A percentile compares a stretch with the other conserved stretches of the same genome.
Evolutionary conservation across 306 rosid species (phyloP).

Genomic region (Comarum palustre): DNA sequence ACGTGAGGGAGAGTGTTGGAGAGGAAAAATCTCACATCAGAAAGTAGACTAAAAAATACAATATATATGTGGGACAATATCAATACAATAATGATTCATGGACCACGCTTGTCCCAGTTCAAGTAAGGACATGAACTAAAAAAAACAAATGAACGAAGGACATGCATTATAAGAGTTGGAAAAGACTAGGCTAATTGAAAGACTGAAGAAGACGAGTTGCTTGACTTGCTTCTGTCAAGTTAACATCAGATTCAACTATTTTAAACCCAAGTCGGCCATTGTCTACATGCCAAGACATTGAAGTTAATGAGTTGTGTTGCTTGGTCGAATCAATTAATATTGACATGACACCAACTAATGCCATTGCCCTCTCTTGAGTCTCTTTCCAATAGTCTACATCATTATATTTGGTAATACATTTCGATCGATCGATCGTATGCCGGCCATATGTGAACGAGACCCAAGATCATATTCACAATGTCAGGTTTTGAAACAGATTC

Average conservation of each 20-base stretch:
- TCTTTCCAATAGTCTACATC: not conserved
- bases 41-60: no score
- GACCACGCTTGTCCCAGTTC: no score
- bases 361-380: not conserved
- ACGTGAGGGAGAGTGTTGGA: no score
- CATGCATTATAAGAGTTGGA: not conserved
- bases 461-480: not conserved
- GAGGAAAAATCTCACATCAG: no score
- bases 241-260: constrained; percentile 3
- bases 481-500: no score
- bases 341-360: not conserved
- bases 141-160: no score
- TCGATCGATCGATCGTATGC: not conserved
- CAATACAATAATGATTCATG: no score
- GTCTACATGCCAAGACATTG: not conserved
- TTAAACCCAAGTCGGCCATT: not conserved
- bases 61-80: no score
- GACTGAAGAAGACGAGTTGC: not conserved
- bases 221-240: not conserved
- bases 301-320: not conserved
- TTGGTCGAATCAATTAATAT: not conserved
- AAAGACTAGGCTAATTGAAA: not conserved
- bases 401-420: constrained; percentile 7
- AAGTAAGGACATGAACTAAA: no score
- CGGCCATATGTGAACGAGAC: not conserved